Percentiles rank a stretch among this genome's conserved stretches.
These are phyloP conservation scores for Leptographium radiaticola DNA, from an alignment of 2,329 filamentous ascomycete genomes.

Conservation along the genomic window DNA sequence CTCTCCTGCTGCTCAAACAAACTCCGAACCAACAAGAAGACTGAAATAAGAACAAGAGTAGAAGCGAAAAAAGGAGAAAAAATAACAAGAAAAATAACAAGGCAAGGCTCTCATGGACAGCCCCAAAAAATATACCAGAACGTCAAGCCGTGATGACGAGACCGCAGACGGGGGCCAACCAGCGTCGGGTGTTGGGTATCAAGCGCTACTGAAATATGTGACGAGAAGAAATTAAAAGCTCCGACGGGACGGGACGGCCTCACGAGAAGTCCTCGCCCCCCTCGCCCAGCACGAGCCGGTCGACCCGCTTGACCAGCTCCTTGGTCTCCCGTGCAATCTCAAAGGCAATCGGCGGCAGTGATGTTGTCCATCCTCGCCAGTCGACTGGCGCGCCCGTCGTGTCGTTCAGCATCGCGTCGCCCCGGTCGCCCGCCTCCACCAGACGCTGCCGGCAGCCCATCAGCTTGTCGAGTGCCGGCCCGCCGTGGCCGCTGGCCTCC, in stretches of 20 bases:
- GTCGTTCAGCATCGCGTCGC: constrained; percentile 38
- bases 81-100: neutral
- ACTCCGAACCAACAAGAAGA: neutral
- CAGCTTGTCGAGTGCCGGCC: constrained; percentile 39
- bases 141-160: neutral
- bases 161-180: neutral
- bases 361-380: constrained; percentile 54
- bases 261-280: constrained; percentile 16
- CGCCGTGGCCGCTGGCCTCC: constrained; percentile 38
- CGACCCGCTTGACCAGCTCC: constrained; percentile 40
- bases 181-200: neutral
- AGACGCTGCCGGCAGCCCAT: constrained; percentile 52
- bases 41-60: neutral
- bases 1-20: neutral
- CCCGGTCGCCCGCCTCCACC: constrained; percentile 47
- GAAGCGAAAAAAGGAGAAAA: constrained; percentile 1
- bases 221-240: neutral
- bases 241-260: neutral
- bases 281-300: constrained; percentile 14
- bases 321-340: constrained; percentile 74
- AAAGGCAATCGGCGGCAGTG: constrained; percentile 73
- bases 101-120: neutral
- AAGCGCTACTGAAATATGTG: neutral
- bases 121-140: neutral
- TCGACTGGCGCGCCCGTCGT: constrained; percentile 39